phyloP scores from a whole-genome alignment of 2,329 filamentous ascomycete genomes.

The Paraphaeosphaeria sporulosa region DNA sequence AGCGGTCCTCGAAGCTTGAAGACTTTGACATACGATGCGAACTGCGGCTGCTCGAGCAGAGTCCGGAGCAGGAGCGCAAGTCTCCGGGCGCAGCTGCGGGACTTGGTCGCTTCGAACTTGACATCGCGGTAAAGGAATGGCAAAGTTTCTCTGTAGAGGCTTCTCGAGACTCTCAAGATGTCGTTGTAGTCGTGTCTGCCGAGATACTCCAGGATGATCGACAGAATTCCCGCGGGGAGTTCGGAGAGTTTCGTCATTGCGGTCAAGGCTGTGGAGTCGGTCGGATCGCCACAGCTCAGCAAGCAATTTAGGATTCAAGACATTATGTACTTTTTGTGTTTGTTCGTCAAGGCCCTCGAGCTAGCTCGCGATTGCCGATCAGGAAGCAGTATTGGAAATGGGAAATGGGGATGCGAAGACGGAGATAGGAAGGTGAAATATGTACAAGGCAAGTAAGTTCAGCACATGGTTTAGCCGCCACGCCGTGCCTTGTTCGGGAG shows the following conservation, averaged over 20 bases:
- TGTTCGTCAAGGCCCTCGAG: background rate
- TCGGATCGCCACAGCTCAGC: background rate
- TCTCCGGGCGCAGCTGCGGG: conserved; percentile 27
- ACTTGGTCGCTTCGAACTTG: conserved; percentile 27
- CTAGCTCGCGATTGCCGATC: conserved; percentile 5
- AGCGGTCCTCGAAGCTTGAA: conserved; percentile 27
- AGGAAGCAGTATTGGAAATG: conserved; percentile 18
- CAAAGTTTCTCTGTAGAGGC: conserved; percentile 21
- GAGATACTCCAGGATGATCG: conserved; percentile 25
- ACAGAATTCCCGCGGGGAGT: conserved; percentile 25
- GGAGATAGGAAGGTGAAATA: conserved; percentile 22
- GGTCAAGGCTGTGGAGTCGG: conserved; percentile 3
- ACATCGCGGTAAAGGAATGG: conserved; percentile 31
- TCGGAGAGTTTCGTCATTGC: conserved; percentile 28
- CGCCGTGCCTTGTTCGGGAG: conserved; percentile 18
- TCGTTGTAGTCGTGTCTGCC: conserved; percentile 22
- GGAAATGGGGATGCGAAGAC: conserved; percentile 10
- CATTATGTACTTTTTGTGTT: conserved; percentile 15
- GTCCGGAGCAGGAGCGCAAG: conserved; percentile 31
- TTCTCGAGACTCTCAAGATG: conserved; percentile 24
- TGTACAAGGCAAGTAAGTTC: conserved; percentile 10
- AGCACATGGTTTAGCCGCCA: conserved; percentile 25
- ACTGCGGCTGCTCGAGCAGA: conserved; percentile 28
- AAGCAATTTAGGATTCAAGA: background rate
- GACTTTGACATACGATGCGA: conserved; percentile 22